Evolutionary conservation across 2,329 filamentous ascomycete genomes (phyloP).

Genomic region (Trichoderma polysporum): DNA sequence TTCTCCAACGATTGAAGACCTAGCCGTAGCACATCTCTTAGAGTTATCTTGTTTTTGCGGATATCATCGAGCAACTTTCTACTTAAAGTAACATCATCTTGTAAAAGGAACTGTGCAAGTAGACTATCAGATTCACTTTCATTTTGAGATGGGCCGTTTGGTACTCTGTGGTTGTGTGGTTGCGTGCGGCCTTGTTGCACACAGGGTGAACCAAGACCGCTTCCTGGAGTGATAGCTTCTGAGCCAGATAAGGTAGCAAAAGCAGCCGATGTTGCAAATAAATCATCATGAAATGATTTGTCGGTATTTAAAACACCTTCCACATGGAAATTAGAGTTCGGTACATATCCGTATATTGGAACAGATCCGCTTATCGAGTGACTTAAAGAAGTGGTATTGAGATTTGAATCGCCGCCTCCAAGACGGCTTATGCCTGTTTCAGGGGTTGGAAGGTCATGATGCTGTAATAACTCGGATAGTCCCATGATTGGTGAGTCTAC

Average conservation of each 20-base stretch:
- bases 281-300: neutral
- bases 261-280: neutral
- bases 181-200: neutral
- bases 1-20: neutral
- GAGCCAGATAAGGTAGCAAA: neutral
- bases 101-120: neutral
- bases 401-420: neutral
- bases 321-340: neutral
- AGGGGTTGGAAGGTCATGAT: neutral
- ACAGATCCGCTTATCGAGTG: neutral
- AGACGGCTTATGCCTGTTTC: neutral
- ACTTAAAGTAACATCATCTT: neutral
- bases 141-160: neutral
- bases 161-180: neutral
- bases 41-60: neutral
- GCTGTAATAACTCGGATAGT: neutral
- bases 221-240: neutral
- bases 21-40: neutral
- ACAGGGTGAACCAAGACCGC: neutral
- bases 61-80: neutral
- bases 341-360: neutral
- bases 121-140: neutral
- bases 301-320: neutral
- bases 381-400: neutral
- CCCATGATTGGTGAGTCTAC: conserved; percentile 8